Conservation (phyloP, 176 grass and related monocot species). For the Paspalum notatum region DNA sequence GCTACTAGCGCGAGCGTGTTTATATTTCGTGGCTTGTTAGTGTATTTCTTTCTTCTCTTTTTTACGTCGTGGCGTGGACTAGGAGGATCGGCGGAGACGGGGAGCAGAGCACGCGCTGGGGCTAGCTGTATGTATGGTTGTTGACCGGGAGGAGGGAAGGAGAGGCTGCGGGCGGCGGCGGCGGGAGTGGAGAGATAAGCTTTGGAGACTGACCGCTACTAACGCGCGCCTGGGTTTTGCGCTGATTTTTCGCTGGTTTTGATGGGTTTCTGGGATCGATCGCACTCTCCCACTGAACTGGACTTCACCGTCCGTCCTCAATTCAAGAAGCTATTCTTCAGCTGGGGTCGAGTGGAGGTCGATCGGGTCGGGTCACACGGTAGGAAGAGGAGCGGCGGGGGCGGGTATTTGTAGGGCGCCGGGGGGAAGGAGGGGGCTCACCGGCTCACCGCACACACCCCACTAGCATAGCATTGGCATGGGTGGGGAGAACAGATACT, state of each 20-base stretch:
- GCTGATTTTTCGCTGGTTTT: neutral
- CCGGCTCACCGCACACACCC: neutral
- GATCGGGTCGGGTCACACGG: conserved; percentile 18
- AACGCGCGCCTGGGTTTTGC: conserved; percentile 22
- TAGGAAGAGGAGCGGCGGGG: conserved; percentile 31
- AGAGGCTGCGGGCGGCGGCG: conserved; percentile 19
- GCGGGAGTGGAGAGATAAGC: conserved; percentile 34
- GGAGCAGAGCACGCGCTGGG: conserved; percentile 13
- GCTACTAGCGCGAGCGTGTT: neutral
- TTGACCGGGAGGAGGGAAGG: neutral
- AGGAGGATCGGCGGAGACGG: neutral
- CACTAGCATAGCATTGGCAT: no score
- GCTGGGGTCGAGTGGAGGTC: neutral
- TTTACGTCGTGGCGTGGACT: neutral
- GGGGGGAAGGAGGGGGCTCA: neutral
- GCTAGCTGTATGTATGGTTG: no score
- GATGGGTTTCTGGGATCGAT: neutral
- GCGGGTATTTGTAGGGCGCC: conserved; percentile 63
- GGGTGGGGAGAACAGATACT: conserved; percentile 50
- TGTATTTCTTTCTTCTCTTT: neutral
- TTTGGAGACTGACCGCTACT: conserved; percentile 37
- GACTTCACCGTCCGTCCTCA: neutral
- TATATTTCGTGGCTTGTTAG: conserved; percentile 26
- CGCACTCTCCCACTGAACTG: conserved; percentile 13
- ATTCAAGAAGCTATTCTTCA: neutral